A percentile compares a stretch with the other conserved stretches of the same genome.
Conservation (phyloP, 2,329 filamentous ascomycete species). For the Colletotrichum phormii region DNA sequence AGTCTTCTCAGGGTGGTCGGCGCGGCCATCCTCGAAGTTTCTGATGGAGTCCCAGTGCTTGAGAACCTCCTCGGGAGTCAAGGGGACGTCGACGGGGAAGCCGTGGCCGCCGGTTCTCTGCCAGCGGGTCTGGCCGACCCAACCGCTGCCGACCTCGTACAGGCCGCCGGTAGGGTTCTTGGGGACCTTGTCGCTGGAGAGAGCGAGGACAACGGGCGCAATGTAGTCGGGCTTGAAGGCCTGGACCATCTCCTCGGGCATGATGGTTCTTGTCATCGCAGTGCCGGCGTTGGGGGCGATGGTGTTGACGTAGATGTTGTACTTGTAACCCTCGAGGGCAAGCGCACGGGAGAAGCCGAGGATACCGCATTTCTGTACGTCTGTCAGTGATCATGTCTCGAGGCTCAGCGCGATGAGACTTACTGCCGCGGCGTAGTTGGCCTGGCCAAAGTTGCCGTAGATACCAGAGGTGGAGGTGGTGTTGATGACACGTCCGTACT, state of each 20-base stretch:
- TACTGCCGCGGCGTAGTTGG: conserved; percentile 93
- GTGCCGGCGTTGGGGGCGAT: conserved; percentile 98
- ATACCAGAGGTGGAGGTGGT: conserved; percentile 97
- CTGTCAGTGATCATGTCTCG: conserved; percentile 36
- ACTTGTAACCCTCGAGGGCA: conserved; percentile 92
- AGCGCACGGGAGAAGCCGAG: conserved; percentile 94
- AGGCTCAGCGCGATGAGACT: conserved; percentile 44
- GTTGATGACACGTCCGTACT: conserved; percentile 97
- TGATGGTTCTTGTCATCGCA: conserved; percentile 90
- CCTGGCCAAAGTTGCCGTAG: conserved; percentile 99
- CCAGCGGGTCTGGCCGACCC: conserved; percentile 93
- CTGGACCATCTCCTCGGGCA: conserved; percentile 98
- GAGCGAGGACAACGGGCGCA: conserved; percentile 88
- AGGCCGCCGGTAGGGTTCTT: conserved; percentile 85
- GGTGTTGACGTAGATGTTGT: conserved; percentile 98
- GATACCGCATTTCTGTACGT: conserved; percentile 84
- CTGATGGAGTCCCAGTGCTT: conserved; percentile 82
- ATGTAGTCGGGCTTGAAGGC: conserved; percentile 99
- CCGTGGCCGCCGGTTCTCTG: conserved; percentile 89
- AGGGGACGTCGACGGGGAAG: conserved; percentile 86
- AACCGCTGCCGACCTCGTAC: conserved; percentile 95
- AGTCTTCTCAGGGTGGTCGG: conserved; percentile 85
- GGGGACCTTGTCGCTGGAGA: conserved; percentile 87
- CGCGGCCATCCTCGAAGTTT: conserved; percentile 88
- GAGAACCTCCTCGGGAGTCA: conserved; percentile 87